Evolutionary conservation across 768 basidiomycete species (phyloP).

Genomic region (Astraeus odoratus): DNA sequence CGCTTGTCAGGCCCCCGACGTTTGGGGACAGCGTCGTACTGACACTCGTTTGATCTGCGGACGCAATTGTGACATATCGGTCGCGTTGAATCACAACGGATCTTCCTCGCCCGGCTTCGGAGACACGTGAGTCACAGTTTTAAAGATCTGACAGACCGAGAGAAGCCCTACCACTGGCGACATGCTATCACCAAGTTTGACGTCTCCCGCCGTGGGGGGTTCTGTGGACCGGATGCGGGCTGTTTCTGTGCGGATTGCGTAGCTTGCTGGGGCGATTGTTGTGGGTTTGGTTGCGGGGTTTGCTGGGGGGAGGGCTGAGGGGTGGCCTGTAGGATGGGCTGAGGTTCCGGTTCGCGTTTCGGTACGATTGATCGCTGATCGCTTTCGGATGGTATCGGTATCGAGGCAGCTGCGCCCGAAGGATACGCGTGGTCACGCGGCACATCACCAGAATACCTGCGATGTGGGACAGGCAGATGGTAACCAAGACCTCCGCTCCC

Average conservation of each 20-base stretch:
- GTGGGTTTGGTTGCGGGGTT: slow-evolving; percentile 1
- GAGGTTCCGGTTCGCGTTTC: slow-evolving; percentile 40
- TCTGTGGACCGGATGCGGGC: slow-evolving; percentile 27
- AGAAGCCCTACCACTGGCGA: slow-evolving; percentile 66
- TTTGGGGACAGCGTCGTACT: slow-evolving; percentile 76
- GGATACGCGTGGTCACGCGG: slow-evolving; percentile 33
- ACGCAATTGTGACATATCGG: slow-evolving; percentile 79
- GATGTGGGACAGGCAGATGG: slow-evolving; percentile 17
- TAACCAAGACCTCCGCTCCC: slow-evolving; percentile 12
- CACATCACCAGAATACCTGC: slow-evolving; percentile 30
- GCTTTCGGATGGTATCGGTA: slow-evolving; percentile 15
- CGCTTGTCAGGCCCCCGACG: slow-evolving; percentile 82
- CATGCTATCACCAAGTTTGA: slow-evolving; percentile 76
- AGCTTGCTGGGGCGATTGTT: neutral
- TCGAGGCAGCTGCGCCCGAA: slow-evolving; percentile 24
- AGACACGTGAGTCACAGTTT: slow-evolving; percentile 24
- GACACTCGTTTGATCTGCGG: slow-evolving; percentile 69
- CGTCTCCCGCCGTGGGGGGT: slow-evolving; percentile 44
- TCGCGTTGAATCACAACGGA: slow-evolving; percentile 78
- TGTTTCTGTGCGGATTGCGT: slow-evolving; percentile 18
- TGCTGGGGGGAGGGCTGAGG: neutral
- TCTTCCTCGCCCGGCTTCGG: slow-evolving; percentile 74
- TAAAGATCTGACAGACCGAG: slow-evolving; percentile 21
- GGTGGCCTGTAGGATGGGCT: slow-evolving; percentile 17
- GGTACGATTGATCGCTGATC: slow-evolving; percentile 29